Percentiles rank a stretch among this genome's conserved stretches.
Conservation (phyloP, 2,329 filamentous ascomycete genomes). For the Rhinocladiella mackenziei region DNA sequence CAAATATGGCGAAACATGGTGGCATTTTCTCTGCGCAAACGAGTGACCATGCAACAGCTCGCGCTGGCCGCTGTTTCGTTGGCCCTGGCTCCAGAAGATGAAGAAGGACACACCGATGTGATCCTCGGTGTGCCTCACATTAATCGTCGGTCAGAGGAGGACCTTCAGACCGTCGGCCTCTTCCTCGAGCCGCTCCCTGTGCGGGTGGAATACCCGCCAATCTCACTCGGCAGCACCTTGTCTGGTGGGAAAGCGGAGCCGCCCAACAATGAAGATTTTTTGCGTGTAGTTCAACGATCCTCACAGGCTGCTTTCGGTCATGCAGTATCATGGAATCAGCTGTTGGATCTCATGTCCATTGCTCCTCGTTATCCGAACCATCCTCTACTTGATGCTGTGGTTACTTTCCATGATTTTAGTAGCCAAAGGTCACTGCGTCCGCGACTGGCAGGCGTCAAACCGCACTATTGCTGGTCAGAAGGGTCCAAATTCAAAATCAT, state of each 20-base stretch:
- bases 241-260: background rate
- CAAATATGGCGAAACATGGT: background rate
- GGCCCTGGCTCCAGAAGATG: constrained; percentile 21
- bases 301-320: constrained; percentile 31
- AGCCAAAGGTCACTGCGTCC: too few relatives aligned
- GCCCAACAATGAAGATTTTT: constrained; percentile 3
- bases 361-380: too few relatives aligned
- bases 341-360: constrained; percentile 30
- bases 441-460: constrained; percentile 18
- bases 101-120: constrained; percentile 25
- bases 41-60: constrained; percentile 29
- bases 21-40: background rate
- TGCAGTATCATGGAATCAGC: constrained; percentile 33
- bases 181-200: constrained; percentile 35
- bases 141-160: constrained; percentile 29
- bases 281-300: constrained; percentile 24
- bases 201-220: constrained; percentile 19
- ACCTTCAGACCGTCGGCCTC: constrained; percentile 30
- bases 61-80: constrained; percentile 27
- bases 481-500: constrained; percentile 31
- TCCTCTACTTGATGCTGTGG: constrained; percentile 12
- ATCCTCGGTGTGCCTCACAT: constrained; percentile 32
- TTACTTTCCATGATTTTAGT: constrained; percentile 34
- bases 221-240: too few relatives aligned
- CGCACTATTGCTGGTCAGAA: constrained; percentile 16